Evolutionary conservation across 2,329 filamentous ascomycete genomes (phyloP), one percentile per base, ranked within the genome.

Genomic region (Aureobasidium vineae): DNA sequence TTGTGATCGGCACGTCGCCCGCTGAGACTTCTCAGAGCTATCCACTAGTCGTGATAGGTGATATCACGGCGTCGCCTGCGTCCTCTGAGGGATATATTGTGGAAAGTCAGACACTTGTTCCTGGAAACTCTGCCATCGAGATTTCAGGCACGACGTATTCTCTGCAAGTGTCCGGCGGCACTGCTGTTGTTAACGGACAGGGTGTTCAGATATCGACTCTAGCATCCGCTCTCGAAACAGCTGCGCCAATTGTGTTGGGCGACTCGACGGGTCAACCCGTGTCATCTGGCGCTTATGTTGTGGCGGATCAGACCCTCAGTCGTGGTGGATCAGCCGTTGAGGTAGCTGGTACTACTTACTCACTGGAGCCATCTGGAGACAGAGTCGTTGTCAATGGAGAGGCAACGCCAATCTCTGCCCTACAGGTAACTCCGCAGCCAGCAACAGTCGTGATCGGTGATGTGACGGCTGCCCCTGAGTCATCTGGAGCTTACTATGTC

Each of bases 301-400:
- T 45, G 16, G 54, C 54, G 11, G 54, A 59, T 16, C 54, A 59
- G 16, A 59, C 54, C 4, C 16, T 59, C 19, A 45, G 40, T 33
- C 54, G 40, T 3, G 54, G 54, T 5, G 54, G 54, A 31, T 10
- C 54, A 31, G 54, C 40, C 5, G 21, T 59, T 4, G 31, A 45
- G 54, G n/a, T 59, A n/a, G 43, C 54, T 45, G 54, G 40, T 5
- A 59, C 54, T 7, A 59, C 54, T 13, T 59, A 59, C 19, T 59
- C 54, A 1, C 11, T 59, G 23, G 15, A 19, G 5, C 40, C 54
- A 31, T 59, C 54, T 8, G 54, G 40, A 33, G 40, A 45, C 19
- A 21, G 3, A 3, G 16, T 59, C 15, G 40, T 15, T 5, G 19
- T 45, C 21, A 38, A 59, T 5, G 54, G 54, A 15, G 15, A 59